phyloP scores from a whole-genome alignment of 2,329 filamentous ascomycete species.

The Didymella exigua region DNA sequence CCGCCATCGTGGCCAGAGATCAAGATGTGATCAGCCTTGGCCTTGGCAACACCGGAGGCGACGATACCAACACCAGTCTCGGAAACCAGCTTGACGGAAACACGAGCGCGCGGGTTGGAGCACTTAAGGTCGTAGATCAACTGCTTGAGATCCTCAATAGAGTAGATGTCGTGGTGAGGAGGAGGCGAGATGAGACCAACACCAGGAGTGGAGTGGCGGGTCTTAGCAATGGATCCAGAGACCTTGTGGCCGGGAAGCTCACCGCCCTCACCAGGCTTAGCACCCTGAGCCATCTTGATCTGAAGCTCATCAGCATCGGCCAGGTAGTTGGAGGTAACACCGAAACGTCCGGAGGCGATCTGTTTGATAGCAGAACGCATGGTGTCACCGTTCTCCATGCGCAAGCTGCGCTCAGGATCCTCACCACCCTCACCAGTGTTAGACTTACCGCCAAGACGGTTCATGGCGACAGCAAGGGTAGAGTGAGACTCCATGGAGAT shows the following conservation, averaged over 20 bases:
- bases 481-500: conserved; percentile 99
- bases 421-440: conserved; percentile 98
- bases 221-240: conserved; percentile 89
- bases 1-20: conserved; percentile 97
- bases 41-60: conserved; percentile 95
- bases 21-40: conserved; percentile 94
- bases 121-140: conserved; percentile 98
- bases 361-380: conserved; percentile 99
- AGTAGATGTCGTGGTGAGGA: conserved; percentile 98
- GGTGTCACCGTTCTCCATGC: conserved; percentile 88
- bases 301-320: conserved; percentile 95
- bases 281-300: conserved; percentile 99
- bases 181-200: conserved; percentile 95
- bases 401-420: conserved; percentile 85
- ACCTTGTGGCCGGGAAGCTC: conserved; percentile 97
- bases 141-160: conserved; percentile 96
- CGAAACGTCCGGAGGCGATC: conserved; percentile 93
- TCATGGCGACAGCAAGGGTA: conserved; percentile 94
- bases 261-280: conserved; percentile 96
- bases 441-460: conserved; percentile 92
- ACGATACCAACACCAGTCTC: conserved; percentile 98
- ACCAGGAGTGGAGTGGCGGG: conserved; percentile 92
- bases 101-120: conserved; percentile 86
- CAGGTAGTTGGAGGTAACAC: conserved; percentile 92
- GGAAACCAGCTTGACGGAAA: conserved; percentile 97